Evolutionary conservation across 805 yeast species (phyloP), one percentile per base, ranked within the genome.

Genomic region (Wickerhamiella dianesei): DNA sequence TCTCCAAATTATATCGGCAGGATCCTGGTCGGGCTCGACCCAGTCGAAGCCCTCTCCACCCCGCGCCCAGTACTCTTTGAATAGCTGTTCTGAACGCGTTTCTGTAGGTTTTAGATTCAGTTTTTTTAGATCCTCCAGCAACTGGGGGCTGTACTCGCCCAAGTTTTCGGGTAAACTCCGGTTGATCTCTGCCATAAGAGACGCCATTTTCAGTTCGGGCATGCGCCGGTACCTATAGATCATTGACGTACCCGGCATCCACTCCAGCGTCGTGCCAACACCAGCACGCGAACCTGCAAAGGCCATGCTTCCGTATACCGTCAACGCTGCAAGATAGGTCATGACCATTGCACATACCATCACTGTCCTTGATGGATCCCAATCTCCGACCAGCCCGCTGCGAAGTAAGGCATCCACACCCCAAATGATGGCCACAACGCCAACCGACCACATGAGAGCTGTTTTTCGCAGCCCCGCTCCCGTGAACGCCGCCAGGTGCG

Each of bases 11-110:
- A 59, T 50, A 18, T 79, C 86, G 0, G 92, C 94, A 0, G 95
- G 95, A 58, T 85, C 95, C 58, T 81, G 82, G 59, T 84, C 95
- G 0, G 94, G 94, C 58, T 84, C 95, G 12, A 75, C 80, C 95
- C 95, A 84, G 50, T 80, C 83, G 58, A 82, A 84, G 13, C 86
- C 87, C 46, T 80, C 88, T 25, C 95, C 95, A 5, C 85, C 83
- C 39, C 81, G 72, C 59, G 83, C 76, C 95, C 95, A 84, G 64
- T 83, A 84, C 55, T 86, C 94, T 58, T 83, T 82, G 54, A 84
- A 56, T 67, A 77, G 70, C 42, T 75, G 59, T 50, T 84, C 94
- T 50, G 76, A 80, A 47, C 78, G 76, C 42, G 81, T 77, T 54
- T 76, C 67, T 4, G 63, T 61, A 22, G 67, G 61, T 17, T 67